A percentile compares a stretch with the other conserved stretches of the same genome.
Evolutionary conservation across 352 stramenopile species (phyloP).

Genomic region (Pythium folliculosum): DNA sequence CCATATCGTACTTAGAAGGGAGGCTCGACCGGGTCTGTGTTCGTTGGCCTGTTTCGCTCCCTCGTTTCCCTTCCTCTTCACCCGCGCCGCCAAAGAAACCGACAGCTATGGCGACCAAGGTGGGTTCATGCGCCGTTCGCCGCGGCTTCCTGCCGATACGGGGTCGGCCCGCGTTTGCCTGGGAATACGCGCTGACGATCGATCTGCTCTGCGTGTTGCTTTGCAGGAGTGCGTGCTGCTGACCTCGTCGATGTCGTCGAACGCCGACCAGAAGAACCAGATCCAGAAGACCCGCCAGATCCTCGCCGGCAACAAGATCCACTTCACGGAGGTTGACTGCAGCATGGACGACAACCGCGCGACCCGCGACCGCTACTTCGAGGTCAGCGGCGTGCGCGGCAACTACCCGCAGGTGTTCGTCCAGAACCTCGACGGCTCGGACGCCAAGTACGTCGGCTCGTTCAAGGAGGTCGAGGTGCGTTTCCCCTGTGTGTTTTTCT

Average conservation of each 20-base stretch:
- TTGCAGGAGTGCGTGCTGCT: conserved; percentile 53
- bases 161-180: background rate
- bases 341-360: conserved; percentile 78
- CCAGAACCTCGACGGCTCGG: conserved; percentile 44
- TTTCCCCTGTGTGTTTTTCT: background rate
- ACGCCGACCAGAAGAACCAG: conserved; percentile 79
- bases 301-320: conserved; percentile 71
- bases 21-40: background rate
- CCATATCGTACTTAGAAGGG: conserved; percentile 12
- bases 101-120: conserved; percentile 20
- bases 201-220: background rate
- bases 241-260: conserved; percentile 75
- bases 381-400: conserved; percentile 73
- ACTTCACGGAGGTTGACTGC: conserved; percentile 78
- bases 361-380: conserved; percentile 75
- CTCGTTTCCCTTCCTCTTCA: background rate
- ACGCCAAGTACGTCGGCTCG: conserved; percentile 71
- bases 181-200: background rate
- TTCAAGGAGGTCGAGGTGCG: conserved; percentile 82
- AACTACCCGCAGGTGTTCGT: conserved; percentile 89
- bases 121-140: conserved; percentile 3
- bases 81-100: background rate
- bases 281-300: conserved; percentile 72
- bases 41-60: conserved; percentile 8
- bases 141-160: background rate